These are phyloP conservation scores for Citropsis articulata DNA, from an alignment of 345 rosid species.

Conservation along the genomic window DNA sequence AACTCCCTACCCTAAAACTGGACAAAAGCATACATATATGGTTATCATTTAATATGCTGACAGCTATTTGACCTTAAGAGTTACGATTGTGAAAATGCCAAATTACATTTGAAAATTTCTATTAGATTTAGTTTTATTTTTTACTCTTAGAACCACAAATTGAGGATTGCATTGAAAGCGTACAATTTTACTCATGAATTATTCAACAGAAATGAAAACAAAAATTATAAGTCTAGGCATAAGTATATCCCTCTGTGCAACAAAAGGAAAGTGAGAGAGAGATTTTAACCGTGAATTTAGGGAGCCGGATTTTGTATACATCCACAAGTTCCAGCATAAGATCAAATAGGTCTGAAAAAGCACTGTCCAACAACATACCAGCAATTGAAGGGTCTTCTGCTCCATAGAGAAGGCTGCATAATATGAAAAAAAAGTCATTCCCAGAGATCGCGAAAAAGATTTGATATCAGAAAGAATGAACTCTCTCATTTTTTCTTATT, in stretches of 20 bases:
- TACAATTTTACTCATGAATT: not conserved
- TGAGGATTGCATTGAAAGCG: not conserved
- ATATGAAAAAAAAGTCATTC: slow-evolving; percentile 16
- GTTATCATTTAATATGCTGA: not conserved
- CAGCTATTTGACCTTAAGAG: not conserved
- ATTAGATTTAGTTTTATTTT: not conserved
- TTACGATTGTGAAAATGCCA: not conserved
- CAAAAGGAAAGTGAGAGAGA: slow-evolving; percentile 2
- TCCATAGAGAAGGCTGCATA: slow-evolving; percentile 90
- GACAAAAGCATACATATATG: not conserved
- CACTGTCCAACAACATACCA: slow-evolving; percentile 98
- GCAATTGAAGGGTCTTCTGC: slow-evolving; percentile 95
- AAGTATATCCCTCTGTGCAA: not conserved
- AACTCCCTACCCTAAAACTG: not conserved
- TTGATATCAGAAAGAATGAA: slow-evolving; percentile 2
- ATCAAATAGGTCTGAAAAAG: slow-evolving; percentile 91
- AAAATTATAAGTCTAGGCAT: not conserved
- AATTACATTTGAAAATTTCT: not conserved
- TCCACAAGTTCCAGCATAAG: slow-evolving; percentile 98
- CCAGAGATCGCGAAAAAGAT: not conserved
- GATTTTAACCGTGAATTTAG: slow-evolving; percentile 79
- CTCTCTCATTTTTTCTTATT: not conserved
- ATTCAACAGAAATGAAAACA: not conserved
- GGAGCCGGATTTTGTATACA: slow-evolving; percentile 85
- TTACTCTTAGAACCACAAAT: not conserved